Evolutionary conservation across 2,329 filamentous ascomycete species (phyloP).

Genomic region (Spiromastix sp.): DNA sequence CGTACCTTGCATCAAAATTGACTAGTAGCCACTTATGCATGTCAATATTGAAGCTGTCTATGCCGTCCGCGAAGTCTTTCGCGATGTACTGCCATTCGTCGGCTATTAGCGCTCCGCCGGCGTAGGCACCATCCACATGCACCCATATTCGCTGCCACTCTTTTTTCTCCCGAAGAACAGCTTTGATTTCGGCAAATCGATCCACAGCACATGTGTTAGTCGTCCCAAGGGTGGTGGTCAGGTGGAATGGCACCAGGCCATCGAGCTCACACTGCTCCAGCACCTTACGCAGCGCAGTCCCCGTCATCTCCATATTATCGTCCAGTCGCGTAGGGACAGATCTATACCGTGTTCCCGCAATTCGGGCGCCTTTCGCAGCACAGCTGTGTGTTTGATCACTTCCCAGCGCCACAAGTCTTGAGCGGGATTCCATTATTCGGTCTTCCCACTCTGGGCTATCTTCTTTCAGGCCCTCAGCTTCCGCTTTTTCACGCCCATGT

Average conservation of each 20-base stretch:
- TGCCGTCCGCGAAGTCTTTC: constrained; percentile 45
- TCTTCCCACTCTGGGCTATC: constrained; percentile 55
- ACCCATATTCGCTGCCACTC: constrained; percentile 63
- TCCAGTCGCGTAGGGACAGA: constrained; percentile 53
- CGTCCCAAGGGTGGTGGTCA: constrained; percentile 75
- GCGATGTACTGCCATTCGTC: constrained; percentile 68
- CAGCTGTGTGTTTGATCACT: constrained; percentile 72
- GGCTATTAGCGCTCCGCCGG: constrained; percentile 71
- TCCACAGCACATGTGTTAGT: constrained; percentile 85
- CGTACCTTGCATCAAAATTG: constrained; percentile 65
- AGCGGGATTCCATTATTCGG: constrained; percentile 54
- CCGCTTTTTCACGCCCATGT: constrained; percentile 54
- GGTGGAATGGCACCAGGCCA: constrained; percentile 73
- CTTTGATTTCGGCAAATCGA: constrained; percentile 61
- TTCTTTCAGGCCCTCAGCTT: constrained; percentile 36
- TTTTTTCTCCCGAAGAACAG: constrained; percentile 36
- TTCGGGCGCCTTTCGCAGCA: constrained; percentile 76
- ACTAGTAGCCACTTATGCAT: constrained; percentile 97
- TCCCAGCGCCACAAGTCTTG: constrained; percentile 67
- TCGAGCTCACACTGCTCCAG: constrained; percentile 56
- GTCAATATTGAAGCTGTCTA: constrained; percentile 90
- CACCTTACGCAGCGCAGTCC: constrained; percentile 47
- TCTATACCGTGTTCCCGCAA: constrained; percentile 74
- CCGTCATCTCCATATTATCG: constrained; percentile 62
- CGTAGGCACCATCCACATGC: constrained; percentile 89